Base-by-base conservation (phyloP, 257 asterid species). In the Knoxia roxburghii region DNA sequence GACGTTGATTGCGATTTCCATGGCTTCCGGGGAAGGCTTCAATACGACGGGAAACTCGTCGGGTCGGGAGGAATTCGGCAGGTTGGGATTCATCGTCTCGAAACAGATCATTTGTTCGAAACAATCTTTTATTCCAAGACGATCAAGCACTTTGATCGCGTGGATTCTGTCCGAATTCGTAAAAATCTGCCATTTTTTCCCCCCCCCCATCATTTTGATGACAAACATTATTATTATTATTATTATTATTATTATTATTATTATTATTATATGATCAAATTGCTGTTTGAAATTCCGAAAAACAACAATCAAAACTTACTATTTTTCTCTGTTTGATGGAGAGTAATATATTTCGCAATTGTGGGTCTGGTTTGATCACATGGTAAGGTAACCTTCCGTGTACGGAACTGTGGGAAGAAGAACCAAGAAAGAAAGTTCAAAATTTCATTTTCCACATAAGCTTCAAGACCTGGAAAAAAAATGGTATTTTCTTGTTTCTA, bases 341-440 rank as follows among this genome's bases (percentile, higher is more conserved):
- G 54, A 74, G 80, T 75, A 92, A 57, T 3, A 87, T 72, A 69
- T 65, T 78, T 48, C 85, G 87, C 49, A 92, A 73, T 39, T 79
- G 84, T 13, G 84, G 5, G 71, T 87, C 83, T 9, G 89, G 91
- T 72, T 76, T 73, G 87, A 89, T 86, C 83, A 82, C 65, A 72
- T 89, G 83, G 60, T 89, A 92, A 0, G 98, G 96, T 67, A 92
- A 79, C 65, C 90, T 89, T 68, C 98, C 98, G 84, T 92, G 98
- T 65, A 92, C 97, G 78, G 79, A 69, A 71, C 98, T 89, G 80
- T 53, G 43, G 12, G 45, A 17, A 55, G 41, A 37, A 37, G 9
- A 37, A 37, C 41, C 7, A 27, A 39, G 0, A 71, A 45, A 41
- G 58, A 67, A 40, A 20, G 20, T 13, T 39, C 23, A 13, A 58